Evolutionary conservation across 169 alveolate genomes (phyloP).

Genomic region (Amoebophrya sp.): DNA sequence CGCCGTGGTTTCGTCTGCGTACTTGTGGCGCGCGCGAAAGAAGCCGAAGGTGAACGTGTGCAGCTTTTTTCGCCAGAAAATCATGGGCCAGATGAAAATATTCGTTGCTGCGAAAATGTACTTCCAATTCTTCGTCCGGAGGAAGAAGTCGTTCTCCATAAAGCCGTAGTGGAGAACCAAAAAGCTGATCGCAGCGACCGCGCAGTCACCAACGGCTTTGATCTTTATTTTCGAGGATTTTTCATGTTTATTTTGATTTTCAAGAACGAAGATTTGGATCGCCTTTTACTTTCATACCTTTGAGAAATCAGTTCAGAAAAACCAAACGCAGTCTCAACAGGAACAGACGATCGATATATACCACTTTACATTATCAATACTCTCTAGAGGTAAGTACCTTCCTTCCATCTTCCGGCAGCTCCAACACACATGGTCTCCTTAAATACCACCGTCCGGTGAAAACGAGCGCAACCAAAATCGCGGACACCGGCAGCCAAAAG

Average conservation of each 20-base stretch:
- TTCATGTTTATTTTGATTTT: too few species aligned
- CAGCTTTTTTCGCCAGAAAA: background rate
- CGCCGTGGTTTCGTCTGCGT: too few species aligned
- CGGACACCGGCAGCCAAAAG: background rate
- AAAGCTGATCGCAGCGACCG: background rate
- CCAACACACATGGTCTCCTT: background rate
- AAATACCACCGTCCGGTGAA: background rate
- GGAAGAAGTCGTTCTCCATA: background rate
- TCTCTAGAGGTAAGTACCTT: too few species aligned
- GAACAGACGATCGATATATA: too few species aligned
- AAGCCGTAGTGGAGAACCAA: background rate
- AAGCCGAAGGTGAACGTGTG: background rate
- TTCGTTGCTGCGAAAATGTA: background rate
- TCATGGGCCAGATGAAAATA: background rate
- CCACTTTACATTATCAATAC: too few species aligned
- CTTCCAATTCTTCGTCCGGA: background rate
- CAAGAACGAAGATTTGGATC: too few species aligned
- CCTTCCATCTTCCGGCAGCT: background rate
- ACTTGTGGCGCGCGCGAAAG: too few species aligned
- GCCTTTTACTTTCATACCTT: too few species aligned
- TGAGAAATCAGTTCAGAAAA: too few species aligned
- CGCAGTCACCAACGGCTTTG: background rate
- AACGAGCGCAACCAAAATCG: too few species aligned
- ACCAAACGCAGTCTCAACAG: too few species aligned
- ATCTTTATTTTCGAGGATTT: too few species aligned